These are phyloP conservation scores for Hypoxylon sp. DNA, from an alignment of 2,329 filamentous ascomycete species.

Conservation along the genomic window DNA sequence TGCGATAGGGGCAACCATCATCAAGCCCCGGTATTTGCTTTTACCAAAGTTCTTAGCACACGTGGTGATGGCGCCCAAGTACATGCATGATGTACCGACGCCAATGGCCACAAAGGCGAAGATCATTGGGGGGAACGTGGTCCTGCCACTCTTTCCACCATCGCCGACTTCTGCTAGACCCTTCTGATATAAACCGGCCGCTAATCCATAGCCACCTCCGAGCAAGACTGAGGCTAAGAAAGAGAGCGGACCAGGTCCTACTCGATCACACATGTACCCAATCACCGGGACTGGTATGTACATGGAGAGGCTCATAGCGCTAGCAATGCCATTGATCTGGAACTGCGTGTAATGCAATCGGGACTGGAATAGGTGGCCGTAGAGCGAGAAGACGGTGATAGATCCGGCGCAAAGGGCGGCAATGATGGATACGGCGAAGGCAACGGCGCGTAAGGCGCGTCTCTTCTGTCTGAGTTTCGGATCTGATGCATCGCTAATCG, in stretches of 20 bases:
- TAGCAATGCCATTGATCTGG: constrained; percentile 90
- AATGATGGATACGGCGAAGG: constrained; percentile 69
- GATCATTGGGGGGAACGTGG: constrained; percentile 87
- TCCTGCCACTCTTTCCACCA: constrained; percentile 62
- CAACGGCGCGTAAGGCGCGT: constrained; percentile 58
- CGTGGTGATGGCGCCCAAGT: constrained; percentile 90
- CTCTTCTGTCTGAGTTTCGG: constrained; percentile 47
- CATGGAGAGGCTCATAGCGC: constrained; percentile 87
- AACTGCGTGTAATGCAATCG: constrained; percentile 90
- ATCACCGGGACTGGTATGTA: constrained; percentile 93
- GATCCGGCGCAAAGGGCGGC: constrained; percentile 85
- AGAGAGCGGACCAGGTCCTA: constrained; percentile 83
- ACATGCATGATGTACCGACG: constrained; percentile 88
- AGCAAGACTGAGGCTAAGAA: constrained; percentile 81
- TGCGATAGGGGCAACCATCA: constrained; percentile 90
- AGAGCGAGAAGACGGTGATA: constrained; percentile 93
- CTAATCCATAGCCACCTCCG: constrained; percentile 84
- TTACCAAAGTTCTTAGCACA: constrained; percentile 98
- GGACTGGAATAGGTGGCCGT: constrained; percentile 90
- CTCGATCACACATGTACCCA: constrained; percentile 92
- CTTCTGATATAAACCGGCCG: constrained; percentile 80
- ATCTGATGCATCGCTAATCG: constrained; percentile 49
- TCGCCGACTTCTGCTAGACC: constrained; percentile 55
- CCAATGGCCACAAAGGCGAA: constrained; percentile 87
- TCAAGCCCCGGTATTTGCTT: constrained; percentile 88